Evolutionary conservation across 2,329 filamentous ascomycete genomes (phyloP).

Genomic region (Paramyrothecium sp.): DNA sequence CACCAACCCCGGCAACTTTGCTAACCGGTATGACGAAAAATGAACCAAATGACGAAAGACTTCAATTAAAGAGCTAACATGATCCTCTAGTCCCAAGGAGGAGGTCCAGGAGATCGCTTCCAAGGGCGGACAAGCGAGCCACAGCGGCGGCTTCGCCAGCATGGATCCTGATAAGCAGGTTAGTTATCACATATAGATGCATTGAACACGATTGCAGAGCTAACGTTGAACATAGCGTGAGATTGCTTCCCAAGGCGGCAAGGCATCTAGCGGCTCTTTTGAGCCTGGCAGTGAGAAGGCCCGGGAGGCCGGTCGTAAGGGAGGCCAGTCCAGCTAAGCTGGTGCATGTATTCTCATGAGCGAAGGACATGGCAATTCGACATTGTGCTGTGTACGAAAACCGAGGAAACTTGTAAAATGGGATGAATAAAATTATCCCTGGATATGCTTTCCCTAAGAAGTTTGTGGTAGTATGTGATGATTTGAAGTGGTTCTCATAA

Average conservation of each 20-base stretch:
- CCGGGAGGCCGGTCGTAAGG: conserved; percentile 53
- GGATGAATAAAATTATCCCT: too few species aligned
- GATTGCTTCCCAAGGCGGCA: conserved; percentile 54
- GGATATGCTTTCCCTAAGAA: too few species aligned
- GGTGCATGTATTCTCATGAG: not conserved
- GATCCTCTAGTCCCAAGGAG: conserved; percentile 31
- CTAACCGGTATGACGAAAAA: conserved; percentile 23
- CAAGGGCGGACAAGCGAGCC: conserved; percentile 38
- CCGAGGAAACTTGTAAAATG: too few species aligned
- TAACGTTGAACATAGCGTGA: conserved; percentile 30
- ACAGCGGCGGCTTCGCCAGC: conserved; percentile 34
- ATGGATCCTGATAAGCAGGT: conserved; percentile 41
- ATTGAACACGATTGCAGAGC: conserved; percentile 4
- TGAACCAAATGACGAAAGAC: too few species aligned
- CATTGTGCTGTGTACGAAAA: too few species aligned
- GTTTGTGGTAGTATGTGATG: too few species aligned
- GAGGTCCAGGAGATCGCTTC: conserved; percentile 41
- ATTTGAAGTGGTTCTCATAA: too few species aligned
- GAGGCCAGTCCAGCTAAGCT: conserved; percentile 31
- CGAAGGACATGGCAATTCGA: too few species aligned
- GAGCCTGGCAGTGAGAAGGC: conserved; percentile 51
- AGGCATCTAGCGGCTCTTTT: conserved; percentile 53
- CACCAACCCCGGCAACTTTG: conserved; percentile 24
- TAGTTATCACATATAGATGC: conserved; percentile 25
- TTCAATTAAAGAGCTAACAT: not conserved